Evolutionary conservation across 192 early-diverging fungal genomes (phyloP).

Genomic region (Linnemannia exigua): DNA sequence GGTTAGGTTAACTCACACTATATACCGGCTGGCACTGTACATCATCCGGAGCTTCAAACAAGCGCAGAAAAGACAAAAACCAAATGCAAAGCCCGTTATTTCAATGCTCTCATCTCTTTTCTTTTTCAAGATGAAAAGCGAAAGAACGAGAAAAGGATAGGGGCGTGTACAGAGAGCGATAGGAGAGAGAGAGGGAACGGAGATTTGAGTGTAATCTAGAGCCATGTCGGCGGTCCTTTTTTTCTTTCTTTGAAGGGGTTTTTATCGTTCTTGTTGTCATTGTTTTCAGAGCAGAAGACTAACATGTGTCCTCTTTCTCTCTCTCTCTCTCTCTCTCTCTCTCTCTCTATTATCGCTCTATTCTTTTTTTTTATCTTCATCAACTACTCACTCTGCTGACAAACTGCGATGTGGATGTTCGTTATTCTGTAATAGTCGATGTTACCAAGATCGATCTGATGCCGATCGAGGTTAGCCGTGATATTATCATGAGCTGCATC

Average conservation of each 20-base stretch:
- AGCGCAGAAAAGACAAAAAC: not conserved
- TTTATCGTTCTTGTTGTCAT: not conserved
- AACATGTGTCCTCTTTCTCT: not conserved
- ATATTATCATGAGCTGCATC: slow-evolving; percentile 46
- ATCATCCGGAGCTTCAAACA: slow-evolving; percentile 6
- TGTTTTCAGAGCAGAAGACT: too few species aligned
- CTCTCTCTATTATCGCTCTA: not conserved
- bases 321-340: not conserved
- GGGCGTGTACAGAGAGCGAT: not conserved
- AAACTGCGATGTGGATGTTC: not conserved
- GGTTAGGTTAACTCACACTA: not conserved
- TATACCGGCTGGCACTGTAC: not conserved
- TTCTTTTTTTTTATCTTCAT: not conserved
- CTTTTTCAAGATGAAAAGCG: not conserved
- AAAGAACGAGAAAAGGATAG: not conserved
- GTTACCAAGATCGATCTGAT: slow-evolving; percentile 38
- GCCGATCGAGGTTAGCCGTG: slow-evolving; percentile 48
- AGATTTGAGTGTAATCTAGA: not conserved
- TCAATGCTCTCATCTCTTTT: not conserved
- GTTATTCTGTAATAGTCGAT: slow-evolving; percentile 20
- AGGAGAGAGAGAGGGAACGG: too few species aligned
- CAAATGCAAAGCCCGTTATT: not conserved
- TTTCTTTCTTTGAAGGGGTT: not conserved
- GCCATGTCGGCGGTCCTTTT: not conserved
- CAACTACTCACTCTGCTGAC: not conserved